phyloP scores from a whole-genome alignment of 345 rosid species.

The Aegle marmelos region DNA sequence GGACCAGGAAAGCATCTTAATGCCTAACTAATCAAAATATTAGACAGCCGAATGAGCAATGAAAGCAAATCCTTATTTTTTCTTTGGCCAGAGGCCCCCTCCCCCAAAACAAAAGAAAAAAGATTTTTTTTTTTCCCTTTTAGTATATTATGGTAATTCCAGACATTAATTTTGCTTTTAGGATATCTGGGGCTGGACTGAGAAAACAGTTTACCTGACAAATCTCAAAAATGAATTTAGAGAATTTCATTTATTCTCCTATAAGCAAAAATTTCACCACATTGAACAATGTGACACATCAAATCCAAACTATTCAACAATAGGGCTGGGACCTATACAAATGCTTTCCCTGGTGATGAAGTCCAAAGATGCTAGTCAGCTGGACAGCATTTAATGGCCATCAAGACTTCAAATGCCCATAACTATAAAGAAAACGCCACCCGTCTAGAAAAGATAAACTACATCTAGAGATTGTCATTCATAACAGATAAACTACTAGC shows the following conservation, averaged over 20 bases:
- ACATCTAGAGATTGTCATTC: background rate
- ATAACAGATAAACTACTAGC: background rate
- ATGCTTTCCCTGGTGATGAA: background rate
- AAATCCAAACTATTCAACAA: slow-evolving; percentile 5
- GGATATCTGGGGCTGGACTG: background rate
- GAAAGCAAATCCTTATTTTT: background rate
- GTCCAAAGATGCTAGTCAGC: background rate
- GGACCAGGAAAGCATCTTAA: background rate
- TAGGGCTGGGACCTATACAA: background rate
- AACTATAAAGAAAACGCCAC: background rate
- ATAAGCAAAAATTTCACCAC: background rate
- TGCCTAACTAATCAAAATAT: background rate
- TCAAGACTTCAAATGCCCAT: background rate
- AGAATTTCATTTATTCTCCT: background rate
- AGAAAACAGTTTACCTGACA: background rate
- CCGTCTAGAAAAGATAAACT: background rate
- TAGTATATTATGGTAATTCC: background rate
- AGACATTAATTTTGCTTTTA: background rate
- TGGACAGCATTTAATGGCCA: background rate
- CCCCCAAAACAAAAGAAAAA: too few species aligned
- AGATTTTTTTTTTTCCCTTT: background rate
- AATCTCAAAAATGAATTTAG: background rate
- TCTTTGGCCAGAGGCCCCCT: background rate
- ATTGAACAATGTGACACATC: background rate
- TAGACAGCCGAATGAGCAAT: slow-evolving; percentile 2